Percentiles rank a stretch among this genome's conserved stretches.
Conservation (phyloP, 2,329 filamentous ascomycete genomes). For the Coleophoma crateriformis region DNA sequence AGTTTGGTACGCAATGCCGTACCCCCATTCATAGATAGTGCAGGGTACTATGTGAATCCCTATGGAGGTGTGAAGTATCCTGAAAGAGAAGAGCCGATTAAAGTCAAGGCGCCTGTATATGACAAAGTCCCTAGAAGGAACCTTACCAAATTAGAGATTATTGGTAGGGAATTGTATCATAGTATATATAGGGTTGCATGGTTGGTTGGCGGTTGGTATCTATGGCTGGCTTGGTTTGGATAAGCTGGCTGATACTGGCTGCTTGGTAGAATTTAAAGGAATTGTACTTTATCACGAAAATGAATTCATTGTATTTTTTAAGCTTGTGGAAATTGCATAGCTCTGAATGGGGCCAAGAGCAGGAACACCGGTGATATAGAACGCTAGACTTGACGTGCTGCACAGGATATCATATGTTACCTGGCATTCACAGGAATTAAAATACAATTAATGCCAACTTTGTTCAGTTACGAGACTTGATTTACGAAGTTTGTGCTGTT, state of each 20-base stretch:
- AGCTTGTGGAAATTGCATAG: too few relatives aligned
- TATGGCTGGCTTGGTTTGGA: conserved; percentile 53
- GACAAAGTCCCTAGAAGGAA: conserved; percentile 17
- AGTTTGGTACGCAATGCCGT: conserved; percentile 9
- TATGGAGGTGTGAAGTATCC: background rate
- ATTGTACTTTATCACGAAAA: too few relatives aligned
- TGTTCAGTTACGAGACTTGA: too few relatives aligned
- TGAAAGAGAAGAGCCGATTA: background rate
- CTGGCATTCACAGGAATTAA: too few relatives aligned
- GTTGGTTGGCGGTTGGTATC: conserved; percentile 60
- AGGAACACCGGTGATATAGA: too few relatives aligned
- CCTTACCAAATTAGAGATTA: conserved; percentile 35
- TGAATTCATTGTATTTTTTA: too few relatives aligned
- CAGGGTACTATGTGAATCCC: conserved; percentile 6
- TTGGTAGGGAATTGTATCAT: conserved; percentile 54
- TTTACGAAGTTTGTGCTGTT: too few relatives aligned
- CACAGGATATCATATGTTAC: too few relatives aligned
- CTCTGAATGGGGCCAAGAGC: too few relatives aligned
- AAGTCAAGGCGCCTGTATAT: background rate
- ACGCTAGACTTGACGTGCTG: too few relatives aligned
- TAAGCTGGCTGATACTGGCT: background rate
- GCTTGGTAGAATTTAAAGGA: too few relatives aligned
- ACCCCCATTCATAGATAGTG: conserved; percentile 9
- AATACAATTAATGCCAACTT: too few relatives aligned
- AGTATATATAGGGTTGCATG: conserved; percentile 57